A percentile compares a stretch with the other conserved stretches of the same genome.
Evolutionary conservation across 1,284 basidiomycete genomes (phyloP).

Genomic region (Cutaneotrichosporon sp.): DNA sequence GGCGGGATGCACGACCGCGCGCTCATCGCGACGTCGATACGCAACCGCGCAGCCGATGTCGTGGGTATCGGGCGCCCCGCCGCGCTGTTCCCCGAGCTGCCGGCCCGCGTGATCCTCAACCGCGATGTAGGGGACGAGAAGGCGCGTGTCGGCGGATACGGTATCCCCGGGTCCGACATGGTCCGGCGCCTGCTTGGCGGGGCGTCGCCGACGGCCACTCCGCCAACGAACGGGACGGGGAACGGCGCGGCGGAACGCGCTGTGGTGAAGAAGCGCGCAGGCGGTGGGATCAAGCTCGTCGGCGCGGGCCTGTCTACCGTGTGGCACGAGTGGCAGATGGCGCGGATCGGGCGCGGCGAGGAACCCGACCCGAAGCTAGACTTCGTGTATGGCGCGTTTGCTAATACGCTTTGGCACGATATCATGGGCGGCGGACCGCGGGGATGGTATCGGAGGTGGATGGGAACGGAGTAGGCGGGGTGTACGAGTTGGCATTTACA

Average conservation of each 20-base stretch:
- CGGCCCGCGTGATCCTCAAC: constrained; percentile 31
- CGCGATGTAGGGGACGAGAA: constrained; percentile 17
- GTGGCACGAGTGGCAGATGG: constrained; percentile 47
- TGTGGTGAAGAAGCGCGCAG: neutral
- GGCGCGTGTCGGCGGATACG: constrained; percentile 26
- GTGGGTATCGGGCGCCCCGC: constrained; percentile 42
- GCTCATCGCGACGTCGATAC: constrained; percentile 31
- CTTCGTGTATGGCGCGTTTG: constrained; percentile 28
- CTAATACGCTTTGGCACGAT: constrained; percentile 33
- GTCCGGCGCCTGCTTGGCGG: constrained; percentile 28
- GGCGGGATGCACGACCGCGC: constrained; percentile 38
- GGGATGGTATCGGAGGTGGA: constrained; percentile 13
- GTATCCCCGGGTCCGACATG: constrained; percentile 27
- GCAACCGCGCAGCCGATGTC: constrained; percentile 35
- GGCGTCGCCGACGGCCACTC: neutral
- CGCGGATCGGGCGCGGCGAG: constrained; percentile 33
- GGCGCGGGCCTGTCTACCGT: constrained; percentile 40
- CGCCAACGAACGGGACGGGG: neutral
- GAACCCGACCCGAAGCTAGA: constrained; percentile 33
- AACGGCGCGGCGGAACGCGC: neutral
- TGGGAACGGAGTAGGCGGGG: constrained; percentile 8
- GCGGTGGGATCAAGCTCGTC: constrained; percentile 31
- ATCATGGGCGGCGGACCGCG: constrained; percentile 27
- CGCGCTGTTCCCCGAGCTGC: constrained; percentile 33
- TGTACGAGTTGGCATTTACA: no score